Percentiles rank a stretch among this genome's conserved stretches.
phyloP scores from a whole-genome alignment of 1,284 basidiomycete species.

The Porogramme epimiltina region DNA sequence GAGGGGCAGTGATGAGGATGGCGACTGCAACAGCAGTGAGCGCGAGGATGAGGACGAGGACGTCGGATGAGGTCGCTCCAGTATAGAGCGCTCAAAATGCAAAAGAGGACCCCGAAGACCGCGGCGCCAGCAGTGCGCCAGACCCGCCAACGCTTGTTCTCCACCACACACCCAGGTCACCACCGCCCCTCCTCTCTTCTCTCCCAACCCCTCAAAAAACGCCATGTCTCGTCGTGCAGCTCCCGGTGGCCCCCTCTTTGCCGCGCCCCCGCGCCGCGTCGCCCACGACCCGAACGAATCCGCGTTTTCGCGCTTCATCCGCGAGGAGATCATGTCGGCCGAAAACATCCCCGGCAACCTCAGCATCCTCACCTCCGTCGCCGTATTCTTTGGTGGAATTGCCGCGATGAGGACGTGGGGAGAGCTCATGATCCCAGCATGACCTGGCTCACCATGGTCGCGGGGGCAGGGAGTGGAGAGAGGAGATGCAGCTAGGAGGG shows the following conservation, averaged over 20 bases:
- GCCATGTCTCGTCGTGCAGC: constrained; percentile 71
- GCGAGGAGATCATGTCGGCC: constrained; percentile 67
- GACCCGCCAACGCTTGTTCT: neutral
- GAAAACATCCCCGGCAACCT: constrained; percentile 75
- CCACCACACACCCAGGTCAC: constrained; percentile 1
- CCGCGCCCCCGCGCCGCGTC: constrained; percentile 36
- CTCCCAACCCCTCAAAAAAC: neutral
- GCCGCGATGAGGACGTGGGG: constrained; percentile 69
- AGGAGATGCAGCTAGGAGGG: too few species aligned
- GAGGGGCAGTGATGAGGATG: too few species aligned
- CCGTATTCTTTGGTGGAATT: constrained; percentile 69
- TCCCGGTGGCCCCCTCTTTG: constrained; percentile 57
- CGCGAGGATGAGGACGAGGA: neutral
- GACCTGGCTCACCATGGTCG: too few species aligned
- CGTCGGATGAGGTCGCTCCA: neutral
- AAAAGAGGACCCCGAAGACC: constrained; percentile 1
- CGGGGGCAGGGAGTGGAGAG: too few species aligned
- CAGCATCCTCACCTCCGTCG: constrained; percentile 62
- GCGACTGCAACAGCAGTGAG: too few species aligned
- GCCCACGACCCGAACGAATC: constrained; percentile 60
- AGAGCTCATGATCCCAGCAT: constrained; percentile 71
- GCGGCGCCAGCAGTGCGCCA: neutral
- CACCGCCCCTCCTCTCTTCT: neutral
- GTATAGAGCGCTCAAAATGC: neutral
- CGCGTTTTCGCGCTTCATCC: constrained; percentile 58